Evolutionary conservation across 2,329 filamentous ascomycete genomes (phyloP), one percentile per base, ranked within the genome.

Genomic region (Ophiostoma australiae): DNA sequence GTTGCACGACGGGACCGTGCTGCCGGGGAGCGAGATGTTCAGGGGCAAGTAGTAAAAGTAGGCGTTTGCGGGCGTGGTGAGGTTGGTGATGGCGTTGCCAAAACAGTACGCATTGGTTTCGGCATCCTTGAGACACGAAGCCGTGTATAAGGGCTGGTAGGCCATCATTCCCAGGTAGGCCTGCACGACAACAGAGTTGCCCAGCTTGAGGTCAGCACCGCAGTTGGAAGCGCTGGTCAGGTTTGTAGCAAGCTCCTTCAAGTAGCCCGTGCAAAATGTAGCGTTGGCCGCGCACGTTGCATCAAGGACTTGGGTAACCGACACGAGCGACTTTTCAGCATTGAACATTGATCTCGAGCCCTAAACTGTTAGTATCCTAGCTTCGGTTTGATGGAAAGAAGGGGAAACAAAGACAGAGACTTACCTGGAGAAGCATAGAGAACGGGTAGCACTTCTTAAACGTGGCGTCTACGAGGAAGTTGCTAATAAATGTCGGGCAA

Each of bases 41-140:
- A 97, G 85, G 0, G 94, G 92, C 3, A 98, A 83, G 76, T 91
- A 94, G 81, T 97, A 99, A 48, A 95, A 85, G 77, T 94, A 94
- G 44, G 88, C 86, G 78, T 95, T 90, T 41, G 88, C 87, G 0
- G 91, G 84, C 10, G 87, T 90, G 31, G 87, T 86, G 6, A 82
- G 78, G 80, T 97, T 97, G 67, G 91, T 93, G 72, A 94, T 88
- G 68, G 94, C 93, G 75, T 92, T 90, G 74, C 91, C 91, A 79
- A 93, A 97, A 82, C 88, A 90, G 82, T 94, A 97, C 74, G 88
- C 86, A 69, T 84, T 84, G 0, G 88, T 89, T 0, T 82, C 80
- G 0, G 87, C 83, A 77, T 92, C 87, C 72, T 87, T 88, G 27
- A 97, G 85, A 78, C 95, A 99, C 7, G 90, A 90, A 3, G 93